Evolutionary conservation across 2,329 filamentous ascomycete species (phyloP), one percentile per base, ranked within the genome.

Genomic region (Ophiostoma perfectum): DNA sequence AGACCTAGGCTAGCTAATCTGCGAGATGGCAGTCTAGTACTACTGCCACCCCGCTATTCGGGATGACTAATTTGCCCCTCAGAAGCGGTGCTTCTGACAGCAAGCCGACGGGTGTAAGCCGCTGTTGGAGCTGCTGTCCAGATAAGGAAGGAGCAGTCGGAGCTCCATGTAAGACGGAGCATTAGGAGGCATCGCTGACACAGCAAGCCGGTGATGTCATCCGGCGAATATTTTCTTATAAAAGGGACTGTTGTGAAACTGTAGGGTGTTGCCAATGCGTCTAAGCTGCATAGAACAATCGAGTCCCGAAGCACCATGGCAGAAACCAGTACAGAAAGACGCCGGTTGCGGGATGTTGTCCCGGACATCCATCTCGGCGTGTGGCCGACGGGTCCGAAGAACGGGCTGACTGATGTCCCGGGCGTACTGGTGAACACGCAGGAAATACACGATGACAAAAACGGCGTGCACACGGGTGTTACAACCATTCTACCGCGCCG

Each of bases 351-450:
- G 5, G 76, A 81, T 36, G 74, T 83, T 27, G 73, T 84, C 5
- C 82, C 82, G 3, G 70, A 76, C 41, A 72, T 84, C 38, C 73
- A 78, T 66, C 73, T 84, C 0, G 82, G 82, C 18, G 76, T 74
- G 69, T 82, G 78, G 77, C 73, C 75, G 2, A 74, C 81, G 0
- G 82, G 82, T 0, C 76, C 76, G 5, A 79, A 81, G 36, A 84
- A 84, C 74, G 82, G 81, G 68, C 76, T 84, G 41, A 84, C 82
- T 36, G 82, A 84, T 70, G 81, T 84, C 14, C 76, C 80, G 4
- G 81, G 81, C 0, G 81, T 84, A 8, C 77, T 80, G 3, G 80
- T 81, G 4, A 76, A 81, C 69, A 82, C 80, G 0, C 77, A 81
- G 68, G 80, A 81, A 7, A 78, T 83, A 52, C 76, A 77, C 8